Evolutionary conservation across 768 basidiomycete genomes (phyloP), one percentile per base, ranked within the genome.

Genomic region (Cyathus striatus): DNA sequence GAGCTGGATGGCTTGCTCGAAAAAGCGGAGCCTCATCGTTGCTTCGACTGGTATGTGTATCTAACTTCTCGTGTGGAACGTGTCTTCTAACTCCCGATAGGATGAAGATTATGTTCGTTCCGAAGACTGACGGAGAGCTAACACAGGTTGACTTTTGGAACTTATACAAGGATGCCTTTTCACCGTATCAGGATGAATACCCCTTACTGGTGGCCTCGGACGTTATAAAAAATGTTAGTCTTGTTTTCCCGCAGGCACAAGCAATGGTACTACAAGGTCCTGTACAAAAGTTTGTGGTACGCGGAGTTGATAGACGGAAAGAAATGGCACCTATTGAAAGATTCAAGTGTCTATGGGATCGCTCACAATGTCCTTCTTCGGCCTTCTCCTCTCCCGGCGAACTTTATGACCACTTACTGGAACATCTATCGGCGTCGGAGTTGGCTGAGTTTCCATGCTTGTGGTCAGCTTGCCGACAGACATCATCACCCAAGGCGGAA

Each of bases 131-230:
- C 3, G 80, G 86, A 3, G 88, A 93, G 55, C 68, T 97, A 36
- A 92, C 90, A 1, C 96, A 98, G 61, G 91, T 95, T 24, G 84
- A 90, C 43, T 90, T 99, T 55, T 99, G 95, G 94, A 90, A 80
- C 44, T 73, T 93, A 10, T 99, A 99, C 65, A 84, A 86, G 48
- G 86, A 88, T 45, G 79, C 79, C 1, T 96, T 97, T 53, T 64
- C 75, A 1, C 78, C 81, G 1, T 73, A 70, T 54, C 59, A 72
- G 45, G 76, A 79, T 1, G 70, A 70, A 43, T 69, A 78, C 44
- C 76, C 78, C 9, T 65, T 90, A 34, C 76, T 93, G 2, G 78
- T 82, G 2, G 94, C 96, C 0, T 85, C 90, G 1, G 95, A 99
- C 34, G 89, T 96, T 38, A 97, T 99, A 61, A 94, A 95, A 63